Evolutionary conservation across 331 rosid genomes (phyloP).

Genomic region (Rosa hybrid): DNA sequence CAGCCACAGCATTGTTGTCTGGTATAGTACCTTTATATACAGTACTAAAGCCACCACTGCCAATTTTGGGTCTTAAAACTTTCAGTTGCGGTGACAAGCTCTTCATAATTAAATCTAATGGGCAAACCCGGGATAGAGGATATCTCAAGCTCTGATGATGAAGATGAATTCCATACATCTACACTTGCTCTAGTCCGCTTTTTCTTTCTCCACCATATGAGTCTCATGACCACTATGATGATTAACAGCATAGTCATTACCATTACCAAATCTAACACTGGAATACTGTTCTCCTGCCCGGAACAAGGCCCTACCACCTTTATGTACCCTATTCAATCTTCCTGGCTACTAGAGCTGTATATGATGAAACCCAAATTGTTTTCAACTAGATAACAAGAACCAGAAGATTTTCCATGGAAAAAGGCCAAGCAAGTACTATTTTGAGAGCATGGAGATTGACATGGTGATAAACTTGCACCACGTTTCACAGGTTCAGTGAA

Average conservation of each 20-base stretch:
- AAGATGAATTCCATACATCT: neutral
- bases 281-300: neutral
- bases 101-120: conserved; percentile 15
- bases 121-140: conserved; percentile 23
- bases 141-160: conserved; percentile 5
- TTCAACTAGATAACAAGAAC: conserved; percentile 13
- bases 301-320: neutral
- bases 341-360: neutral
- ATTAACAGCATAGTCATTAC: neutral
- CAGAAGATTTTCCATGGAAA: conserved; percentile 12
- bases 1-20: conserved; percentile 18
- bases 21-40: conserved; percentile 25
- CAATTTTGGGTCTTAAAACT: conserved; percentile 24
- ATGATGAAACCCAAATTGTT: conserved; percentile 6
- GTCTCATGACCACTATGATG: neutral
- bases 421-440: conserved; percentile 25
- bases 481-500: neutral
- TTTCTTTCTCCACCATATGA: conserved; percentile 1
- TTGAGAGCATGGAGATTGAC: conserved; percentile 2
- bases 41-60: conserved; percentile 25
- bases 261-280: neutral
- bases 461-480: neutral
- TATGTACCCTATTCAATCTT: conserved; percentile 11
- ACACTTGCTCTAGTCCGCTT: neutral
- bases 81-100: conserved; percentile 22